Conservation (phyloP, 768 basidiomycete species). For the Tremella fuciformis region DNA sequence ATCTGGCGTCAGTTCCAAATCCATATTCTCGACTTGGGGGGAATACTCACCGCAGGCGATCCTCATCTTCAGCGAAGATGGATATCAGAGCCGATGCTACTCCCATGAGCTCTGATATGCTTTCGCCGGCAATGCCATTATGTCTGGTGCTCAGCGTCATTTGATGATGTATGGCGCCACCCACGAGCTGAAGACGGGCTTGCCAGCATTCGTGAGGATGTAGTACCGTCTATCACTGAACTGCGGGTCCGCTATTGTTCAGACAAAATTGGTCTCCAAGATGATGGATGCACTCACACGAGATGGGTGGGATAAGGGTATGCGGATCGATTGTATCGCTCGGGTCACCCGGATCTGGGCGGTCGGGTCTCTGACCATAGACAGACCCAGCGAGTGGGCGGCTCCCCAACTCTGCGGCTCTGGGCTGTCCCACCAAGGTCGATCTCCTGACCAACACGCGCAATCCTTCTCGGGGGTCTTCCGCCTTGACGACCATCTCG, state of each 20-base stretch:
- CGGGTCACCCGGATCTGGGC: neutral
- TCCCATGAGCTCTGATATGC: constrained; percentile 75
- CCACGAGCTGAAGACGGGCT: constrained; percentile 91
- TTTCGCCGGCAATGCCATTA: constrained; percentile 54
- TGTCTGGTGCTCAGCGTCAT: constrained; percentile 57
- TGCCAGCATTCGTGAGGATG: constrained; percentile 90
- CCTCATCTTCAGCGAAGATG: constrained; percentile 87
- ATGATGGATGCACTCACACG: neutral
- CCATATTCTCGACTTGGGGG: constrained; percentile 36
- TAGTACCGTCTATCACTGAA: constrained; percentile 68
- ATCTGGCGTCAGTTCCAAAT: constrained; percentile 56
- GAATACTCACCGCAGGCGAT: constrained; percentile 57
- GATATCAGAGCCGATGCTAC: constrained; percentile 94
- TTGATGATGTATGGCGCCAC: constrained; percentile 45
- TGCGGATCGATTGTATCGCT: neutral
- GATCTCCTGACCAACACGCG: constrained; percentile 19
- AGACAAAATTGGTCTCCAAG: neutral
- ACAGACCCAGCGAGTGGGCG: neutral
- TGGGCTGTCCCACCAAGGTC: constrained; percentile 1
- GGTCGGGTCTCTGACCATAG: neutral
- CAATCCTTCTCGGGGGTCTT: constrained; percentile 21
- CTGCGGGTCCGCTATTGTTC: neutral
- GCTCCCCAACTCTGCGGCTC: neutral
- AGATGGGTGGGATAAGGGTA: constrained; percentile 4
- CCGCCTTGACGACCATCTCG: constrained; percentile 14